phyloP scores from a whole-genome alignment of 495 filamentous ascomycete species.

The Neurospora sp. region DNA sequence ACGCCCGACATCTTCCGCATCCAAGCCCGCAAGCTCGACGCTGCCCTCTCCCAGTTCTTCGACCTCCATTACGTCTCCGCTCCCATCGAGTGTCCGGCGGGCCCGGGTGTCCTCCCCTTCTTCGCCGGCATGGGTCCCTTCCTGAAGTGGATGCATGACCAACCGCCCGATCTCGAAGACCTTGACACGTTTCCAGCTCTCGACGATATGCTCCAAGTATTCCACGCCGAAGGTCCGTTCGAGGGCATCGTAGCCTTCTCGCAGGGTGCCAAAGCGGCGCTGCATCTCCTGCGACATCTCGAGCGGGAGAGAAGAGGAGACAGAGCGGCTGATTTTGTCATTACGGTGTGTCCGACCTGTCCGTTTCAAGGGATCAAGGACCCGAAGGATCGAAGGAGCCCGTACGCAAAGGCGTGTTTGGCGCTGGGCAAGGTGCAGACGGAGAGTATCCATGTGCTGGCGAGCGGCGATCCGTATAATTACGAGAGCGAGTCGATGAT shows the following conservation, averaged over 20 bases:
- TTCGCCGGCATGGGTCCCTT: conserved; percentile 17
- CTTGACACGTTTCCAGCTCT: conserved; percentile 3
- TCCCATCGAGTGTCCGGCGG: conserved; percentile 2
- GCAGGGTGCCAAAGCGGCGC: conserved; percentile 19
- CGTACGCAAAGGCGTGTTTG: neutral
- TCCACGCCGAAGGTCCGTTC: conserved; percentile 9
- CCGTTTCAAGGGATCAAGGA: conserved; percentile 7
- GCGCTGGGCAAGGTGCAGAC: conserved; percentile 5
- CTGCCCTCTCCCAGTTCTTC: conserved; percentile 15
- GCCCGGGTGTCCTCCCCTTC: conserved; percentile 18
- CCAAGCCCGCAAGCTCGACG: conserved; percentile 15
- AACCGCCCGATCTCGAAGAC: neutral
- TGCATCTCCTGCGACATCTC: conserved; percentile 11
- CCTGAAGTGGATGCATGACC: conserved; percentile 15
- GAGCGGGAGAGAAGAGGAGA: conserved; percentile 5
- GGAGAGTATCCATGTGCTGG: conserved; percentile 17
- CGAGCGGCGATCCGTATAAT: conserved; percentile 15
- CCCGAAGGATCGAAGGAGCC: neutral
- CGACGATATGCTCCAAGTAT: neutral
- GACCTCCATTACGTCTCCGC: conserved; percentile 14
- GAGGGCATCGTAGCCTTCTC: conserved; percentile 23
- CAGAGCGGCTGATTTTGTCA: conserved; percentile 7
- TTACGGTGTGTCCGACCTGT: conserved; percentile 15
- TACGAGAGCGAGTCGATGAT: conserved; percentile 15
- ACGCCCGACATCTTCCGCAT: conserved; percentile 19